These are phyloP conservation scores for Colletotrichum sp. DNA, from an alignment of 2,329 filamentous ascomycete genomes.

Conservation along the genomic window DNA sequence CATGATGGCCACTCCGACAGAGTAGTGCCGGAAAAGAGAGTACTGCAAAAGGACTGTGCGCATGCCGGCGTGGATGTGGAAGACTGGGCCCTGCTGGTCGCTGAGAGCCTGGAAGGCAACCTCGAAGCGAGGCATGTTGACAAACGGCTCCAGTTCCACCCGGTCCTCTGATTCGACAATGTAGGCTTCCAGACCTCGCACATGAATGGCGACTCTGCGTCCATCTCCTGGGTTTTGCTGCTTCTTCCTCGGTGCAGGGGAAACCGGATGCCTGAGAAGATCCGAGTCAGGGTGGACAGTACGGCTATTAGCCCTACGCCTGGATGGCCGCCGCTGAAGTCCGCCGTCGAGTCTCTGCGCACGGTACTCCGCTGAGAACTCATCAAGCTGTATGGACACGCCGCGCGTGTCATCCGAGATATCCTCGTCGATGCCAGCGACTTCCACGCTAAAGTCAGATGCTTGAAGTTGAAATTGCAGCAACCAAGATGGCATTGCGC, in stretches of 20 bases:
- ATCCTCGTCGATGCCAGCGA: constrained; percentile 84
- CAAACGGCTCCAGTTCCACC: constrained; percentile 84
- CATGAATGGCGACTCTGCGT: constrained; percentile 79
- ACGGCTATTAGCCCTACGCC: constrained; percentile 78
- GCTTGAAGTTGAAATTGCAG: constrained; percentile 84
- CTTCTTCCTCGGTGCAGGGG: constrained; percentile 55
- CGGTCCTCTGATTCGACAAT: constrained; percentile 87
- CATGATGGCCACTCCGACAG: constrained; percentile 79
- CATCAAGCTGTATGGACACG: constrained; percentile 84
- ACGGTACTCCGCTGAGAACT: constrained; percentile 87
- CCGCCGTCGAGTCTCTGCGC: constrained; percentile 75
- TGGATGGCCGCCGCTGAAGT: constrained; percentile 59
- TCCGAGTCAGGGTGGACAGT: constrained; percentile 75
- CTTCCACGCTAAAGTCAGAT: constrained; percentile 86
- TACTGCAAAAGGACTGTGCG: constrained; percentile 85
- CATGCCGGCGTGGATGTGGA: constrained; percentile 84
- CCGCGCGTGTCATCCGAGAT: constrained; percentile 85
- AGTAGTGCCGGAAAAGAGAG: constrained; percentile 92
- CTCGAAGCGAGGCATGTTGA: constrained; percentile 87
- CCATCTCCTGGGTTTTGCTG: constrained; percentile 72
- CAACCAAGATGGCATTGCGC: constrained; percentile 84
- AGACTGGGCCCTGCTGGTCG: constrained; percentile 85
- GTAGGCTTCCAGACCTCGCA: constrained; percentile 85
- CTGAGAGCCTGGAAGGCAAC: constrained; percentile 84
- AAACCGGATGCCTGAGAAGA: constrained; percentile 53